Evolutionary conservation across 371 early-diverging fungal species (phyloP).

Genomic region (Rhizopus stolonifer): DNA sequence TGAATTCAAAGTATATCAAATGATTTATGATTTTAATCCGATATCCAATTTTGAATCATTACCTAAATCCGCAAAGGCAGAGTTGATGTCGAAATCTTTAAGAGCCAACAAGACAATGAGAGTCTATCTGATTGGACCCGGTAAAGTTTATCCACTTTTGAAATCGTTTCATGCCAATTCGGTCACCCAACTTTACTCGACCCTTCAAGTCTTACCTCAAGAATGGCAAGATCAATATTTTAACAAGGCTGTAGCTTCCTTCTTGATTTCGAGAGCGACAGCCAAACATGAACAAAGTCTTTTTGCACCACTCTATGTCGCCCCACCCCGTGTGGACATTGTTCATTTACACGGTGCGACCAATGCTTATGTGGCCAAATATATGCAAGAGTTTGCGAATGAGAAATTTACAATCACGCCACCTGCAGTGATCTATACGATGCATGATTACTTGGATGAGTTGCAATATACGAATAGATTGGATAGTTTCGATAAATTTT

Average conservation of each 20-base stretch:
- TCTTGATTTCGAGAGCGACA: slow-evolving; percentile 54
- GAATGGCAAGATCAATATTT: slow-evolving; percentile 72
- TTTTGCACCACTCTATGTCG: slow-evolving; percentile 44
- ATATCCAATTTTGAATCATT: slow-evolving; percentile 3
- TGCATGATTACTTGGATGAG: slow-evolving; percentile 65
- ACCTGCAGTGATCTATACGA: slow-evolving; percentile 63
- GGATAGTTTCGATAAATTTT: slow-evolving; percentile 55
- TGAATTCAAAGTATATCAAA: slow-evolving; percentile 45
- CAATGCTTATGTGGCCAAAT: slow-evolving; percentile 59
- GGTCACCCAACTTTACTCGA: slow-evolving; percentile 49
- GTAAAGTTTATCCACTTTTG: slow-evolving; percentile 44
- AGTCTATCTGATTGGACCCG: slow-evolving; percentile 61
- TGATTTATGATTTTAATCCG: slow-evolving; percentile 34
- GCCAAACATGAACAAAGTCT: slow-evolving; percentile 53
- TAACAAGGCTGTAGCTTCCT: slow-evolving; percentile 60
- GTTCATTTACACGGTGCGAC: slow-evolving; percentile 66
- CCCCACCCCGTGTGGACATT: slow-evolving; percentile 45
- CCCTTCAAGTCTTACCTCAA: slow-evolving; percentile 40
- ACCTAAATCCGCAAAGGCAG: slow-evolving; percentile 15
- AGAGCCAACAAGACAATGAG: slow-evolving; percentile 19
- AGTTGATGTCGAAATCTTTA: not conserved
- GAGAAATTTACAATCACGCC: slow-evolving; percentile 42
- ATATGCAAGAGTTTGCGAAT: slow-evolving; percentile 39
- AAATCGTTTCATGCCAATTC: slow-evolving; percentile 48
- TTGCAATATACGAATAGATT: slow-evolving; percentile 56